These are phyloP conservation scores for Lepraria neglecta DNA, from an alignment of 495 filamentous ascomycete species.

Conservation along the genomic window DNA sequence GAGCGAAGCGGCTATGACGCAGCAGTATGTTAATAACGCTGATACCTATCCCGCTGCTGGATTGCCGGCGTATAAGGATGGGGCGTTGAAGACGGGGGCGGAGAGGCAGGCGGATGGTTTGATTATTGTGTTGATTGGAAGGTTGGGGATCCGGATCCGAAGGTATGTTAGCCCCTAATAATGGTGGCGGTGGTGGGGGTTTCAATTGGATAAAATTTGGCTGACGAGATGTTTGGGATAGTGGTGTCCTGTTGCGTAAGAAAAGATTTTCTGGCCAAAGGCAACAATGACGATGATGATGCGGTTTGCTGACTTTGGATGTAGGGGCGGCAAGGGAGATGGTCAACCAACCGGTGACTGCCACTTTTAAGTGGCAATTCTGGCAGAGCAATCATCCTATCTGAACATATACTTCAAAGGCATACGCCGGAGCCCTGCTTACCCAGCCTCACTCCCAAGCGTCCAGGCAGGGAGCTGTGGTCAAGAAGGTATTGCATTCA, in stretches of 20 bases:
- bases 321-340: not conserved
- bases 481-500: too few relatives aligned
- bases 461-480: too few relatives aligned
- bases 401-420: not conserved
- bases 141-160: constrained; percentile 6
- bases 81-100: constrained; percentile 3
- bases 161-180: not conserved
- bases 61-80: not conserved
- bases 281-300: not conserved
- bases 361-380: not conserved
- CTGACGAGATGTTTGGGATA: not conserved
- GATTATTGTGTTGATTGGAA: not conserved
- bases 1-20: constrained; percentile 3
- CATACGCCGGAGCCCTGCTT: not conserved
- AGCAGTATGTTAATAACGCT: constrained; percentile 10
- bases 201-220: not conserved
- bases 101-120: not conserved
- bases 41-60: not conserved
- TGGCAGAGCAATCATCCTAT: not conserved
- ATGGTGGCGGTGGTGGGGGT: not conserved
- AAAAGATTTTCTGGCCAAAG: not conserved
- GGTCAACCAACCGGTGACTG: not conserved
- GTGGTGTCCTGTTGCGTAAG: constrained; percentile 9
- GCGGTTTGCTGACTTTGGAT: not conserved
- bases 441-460: too few relatives aligned